Base-by-base conservation (phyloP, 208 protist genomes). In the Wallacemonas collosoma region DNA sequence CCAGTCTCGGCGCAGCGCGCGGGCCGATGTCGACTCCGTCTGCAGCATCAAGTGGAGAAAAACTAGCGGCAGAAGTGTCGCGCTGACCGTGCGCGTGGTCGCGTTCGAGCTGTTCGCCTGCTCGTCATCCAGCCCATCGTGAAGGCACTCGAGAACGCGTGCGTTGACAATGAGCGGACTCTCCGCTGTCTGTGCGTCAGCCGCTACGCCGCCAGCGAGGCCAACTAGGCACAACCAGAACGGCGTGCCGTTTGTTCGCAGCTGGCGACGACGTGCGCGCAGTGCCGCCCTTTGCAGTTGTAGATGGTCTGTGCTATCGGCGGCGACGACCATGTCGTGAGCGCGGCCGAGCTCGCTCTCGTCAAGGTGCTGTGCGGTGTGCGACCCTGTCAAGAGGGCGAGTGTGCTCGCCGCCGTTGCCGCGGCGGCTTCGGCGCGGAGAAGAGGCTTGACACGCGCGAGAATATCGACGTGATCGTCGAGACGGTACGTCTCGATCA, bases 11-110 rank as follows among this genome's bases (percentile, higher is more conserved):
- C 89, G 86, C 43, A 75, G 45, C 3, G 41, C 63, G 0, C 84
- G 86, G 38, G 80, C 76, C 9, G 68, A 65, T n/a, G 84, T 77
- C 47, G 61, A 87, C 71, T 94, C 86, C 3, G 61, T 72, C 47
- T 74, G 39, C 38, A 90, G 77, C 77, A 94, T 75, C 2, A 82
- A 53, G 62, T 94, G 89, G 26, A 86, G 74, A n/a, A 91, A 64
- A 8, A 82, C 65, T n/a, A 86, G 67, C 11, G 80, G 77, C 11
- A 94, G 57, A 53, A 89, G 68, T 9, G 41, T 54, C 60, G 79
- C 85, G 36, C 71, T 77, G 43, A 83, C 65, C 12, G 7, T 6
- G 12, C 41, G 43, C 41, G 41, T 36, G 26, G 26, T 26, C 26
- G 26, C 26, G 26, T 26, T 26, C 26, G 26, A 1, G 26, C 26